Conservation (phyloP, 164 flowering plant genomes). For the Macadamia tetraphylla region DNA sequence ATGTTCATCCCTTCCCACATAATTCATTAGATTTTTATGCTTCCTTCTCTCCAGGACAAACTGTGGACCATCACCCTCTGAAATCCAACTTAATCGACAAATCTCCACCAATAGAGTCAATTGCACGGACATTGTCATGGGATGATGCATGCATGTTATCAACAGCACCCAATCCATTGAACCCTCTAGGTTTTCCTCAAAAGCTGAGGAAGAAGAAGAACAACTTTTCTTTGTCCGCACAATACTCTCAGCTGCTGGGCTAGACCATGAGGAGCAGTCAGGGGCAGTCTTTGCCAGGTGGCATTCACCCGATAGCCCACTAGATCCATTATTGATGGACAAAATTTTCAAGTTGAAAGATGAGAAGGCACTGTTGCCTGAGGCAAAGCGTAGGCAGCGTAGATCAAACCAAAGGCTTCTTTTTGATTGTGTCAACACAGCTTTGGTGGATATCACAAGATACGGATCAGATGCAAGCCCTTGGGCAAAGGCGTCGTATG, state of each 20-base stretch:
- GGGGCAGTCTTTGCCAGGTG: slow-evolving; percentile 37
- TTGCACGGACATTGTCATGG: slow-evolving; percentile 76
- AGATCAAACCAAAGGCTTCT: slow-evolving; percentile 66
- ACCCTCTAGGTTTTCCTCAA: slow-evolving; percentile 20
- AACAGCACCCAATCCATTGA: slow-evolving; percentile 26
- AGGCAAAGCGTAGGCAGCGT: slow-evolving; percentile 54
- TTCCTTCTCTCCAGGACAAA: slow-evolving; percentile 29
- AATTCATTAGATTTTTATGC: neutral
- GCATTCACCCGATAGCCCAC: slow-evolving; percentile 69
- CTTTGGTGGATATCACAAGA: slow-evolving; percentile 44
- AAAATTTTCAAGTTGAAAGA: slow-evolving; percentile 32
- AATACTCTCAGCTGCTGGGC: slow-evolving; percentile 50
- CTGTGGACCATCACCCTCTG: slow-evolving; percentile 10
- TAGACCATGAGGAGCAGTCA: slow-evolving; percentile 28
- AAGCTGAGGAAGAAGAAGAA: slow-evolving; percentile 43
- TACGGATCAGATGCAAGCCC: slow-evolving; percentile 16
- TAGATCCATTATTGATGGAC: slow-evolving; percentile 69
- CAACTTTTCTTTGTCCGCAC: slow-evolving; percentile 44
- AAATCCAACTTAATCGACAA: slow-evolving; percentile 61
- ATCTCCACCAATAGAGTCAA: slow-evolving; percentile 76
- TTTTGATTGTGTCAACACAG: slow-evolving; percentile 77
- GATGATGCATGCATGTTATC: slow-evolving; percentile 43
- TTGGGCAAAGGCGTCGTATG: slow-evolving; percentile 11
- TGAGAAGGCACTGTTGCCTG: slow-evolving; percentile 35
- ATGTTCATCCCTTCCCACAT: neutral